Percentiles rank a stretch among this genome's conserved stretches.
phyloP scores from a whole-genome alignment of 2,329 filamentous ascomycete species.

The Blastomyces silverae region DNA sequence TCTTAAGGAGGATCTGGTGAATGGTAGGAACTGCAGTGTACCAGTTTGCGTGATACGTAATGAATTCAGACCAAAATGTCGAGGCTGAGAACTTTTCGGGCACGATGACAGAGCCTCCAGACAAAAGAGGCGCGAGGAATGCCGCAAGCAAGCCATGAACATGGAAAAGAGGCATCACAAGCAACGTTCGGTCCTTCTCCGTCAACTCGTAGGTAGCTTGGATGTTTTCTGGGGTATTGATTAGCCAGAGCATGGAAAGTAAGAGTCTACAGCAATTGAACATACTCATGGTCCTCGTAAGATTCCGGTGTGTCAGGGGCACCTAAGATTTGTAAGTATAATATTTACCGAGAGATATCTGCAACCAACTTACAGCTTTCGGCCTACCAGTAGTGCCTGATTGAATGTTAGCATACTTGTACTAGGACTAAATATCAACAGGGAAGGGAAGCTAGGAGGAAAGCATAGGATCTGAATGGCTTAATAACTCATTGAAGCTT shows the following conservation, averaged over 20 bases:
- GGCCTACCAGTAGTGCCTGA: conserved; percentile 71
- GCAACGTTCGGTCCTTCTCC: conserved; percentile 65
- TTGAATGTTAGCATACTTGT: conserved; percentile 5
- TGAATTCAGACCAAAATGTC: conserved; percentile 76
- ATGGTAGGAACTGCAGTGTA: conserved; percentile 92
- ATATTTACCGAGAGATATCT: neutral
- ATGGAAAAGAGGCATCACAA: conserved; percentile 88
- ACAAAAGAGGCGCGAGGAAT: conserved; percentile 68
- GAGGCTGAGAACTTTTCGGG: conserved; percentile 72
- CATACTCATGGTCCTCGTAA: conserved; percentile 71
- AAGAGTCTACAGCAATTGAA: conserved; percentile 17
- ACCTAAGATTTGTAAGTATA: conserved; percentile 43
- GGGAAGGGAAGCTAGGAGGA: neutral
- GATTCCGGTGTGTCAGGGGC: conserved; percentile 71
- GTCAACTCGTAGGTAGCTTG: conserved; percentile 68
- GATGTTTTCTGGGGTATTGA: conserved; percentile 56
- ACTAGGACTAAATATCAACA: neutral
- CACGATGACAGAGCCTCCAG: conserved; percentile 72
- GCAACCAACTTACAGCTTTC: conserved; percentile 58
- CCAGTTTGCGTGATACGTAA: conserved; percentile 71
- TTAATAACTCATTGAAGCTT: neutral
- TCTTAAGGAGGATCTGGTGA: conserved; percentile 78
- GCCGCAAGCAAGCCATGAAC: conserved; percentile 82
- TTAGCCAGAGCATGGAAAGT: conserved; percentile 16
- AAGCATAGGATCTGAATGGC: no score